A percentile compares a stretch with the other conserved stretches of the same genome.
Evolutionary conservation across 768 basidiomycete species (phyloP).

Genomic region (Leccinum pellstonianum): DNA sequence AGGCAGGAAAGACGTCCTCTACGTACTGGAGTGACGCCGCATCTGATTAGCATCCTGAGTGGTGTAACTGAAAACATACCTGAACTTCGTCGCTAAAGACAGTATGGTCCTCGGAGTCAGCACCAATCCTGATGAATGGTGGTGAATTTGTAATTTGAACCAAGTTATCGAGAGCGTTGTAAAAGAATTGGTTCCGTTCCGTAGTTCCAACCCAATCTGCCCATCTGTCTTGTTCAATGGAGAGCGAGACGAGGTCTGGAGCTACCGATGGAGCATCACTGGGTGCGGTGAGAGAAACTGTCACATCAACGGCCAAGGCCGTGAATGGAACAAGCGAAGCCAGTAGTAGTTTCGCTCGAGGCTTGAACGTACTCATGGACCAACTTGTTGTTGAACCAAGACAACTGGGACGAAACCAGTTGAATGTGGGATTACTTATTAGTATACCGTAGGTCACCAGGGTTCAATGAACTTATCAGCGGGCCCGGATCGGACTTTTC

Average conservation of each 20-base stretch:
- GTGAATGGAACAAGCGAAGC: conserved; percentile 1
- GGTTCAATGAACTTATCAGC: no score
- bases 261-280: conserved; percentile 36
- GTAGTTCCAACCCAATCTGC: conserved; percentile 59
- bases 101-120: conserved; percentile 57
- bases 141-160: conserved; percentile 49
- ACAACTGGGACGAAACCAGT: background rate
- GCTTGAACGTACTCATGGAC: background rate
- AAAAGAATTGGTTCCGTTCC: conserved; percentile 55
- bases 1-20: conserved; percentile 49
- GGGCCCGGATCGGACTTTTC: no score
- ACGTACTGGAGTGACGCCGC: conserved; percentile 35
- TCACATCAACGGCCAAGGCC: conserved; percentile 28
- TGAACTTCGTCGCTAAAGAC: conserved; percentile 48
- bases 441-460: no score
- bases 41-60: conserved; percentile 1
- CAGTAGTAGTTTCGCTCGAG: background rate
- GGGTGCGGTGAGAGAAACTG: conserved; percentile 41
- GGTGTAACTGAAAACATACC: conserved; percentile 29
- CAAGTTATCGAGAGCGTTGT: conserved; percentile 58
- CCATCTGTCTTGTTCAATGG: conserved; percentile 72
- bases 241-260: conserved; percentile 57
- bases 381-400: background rate
- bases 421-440: background rate
- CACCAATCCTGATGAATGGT: conserved; percentile 60